Base-by-base conservation (phyloP, 2,329 filamentous ascomycete genomes). In the Aschersonia sp. region DNA sequence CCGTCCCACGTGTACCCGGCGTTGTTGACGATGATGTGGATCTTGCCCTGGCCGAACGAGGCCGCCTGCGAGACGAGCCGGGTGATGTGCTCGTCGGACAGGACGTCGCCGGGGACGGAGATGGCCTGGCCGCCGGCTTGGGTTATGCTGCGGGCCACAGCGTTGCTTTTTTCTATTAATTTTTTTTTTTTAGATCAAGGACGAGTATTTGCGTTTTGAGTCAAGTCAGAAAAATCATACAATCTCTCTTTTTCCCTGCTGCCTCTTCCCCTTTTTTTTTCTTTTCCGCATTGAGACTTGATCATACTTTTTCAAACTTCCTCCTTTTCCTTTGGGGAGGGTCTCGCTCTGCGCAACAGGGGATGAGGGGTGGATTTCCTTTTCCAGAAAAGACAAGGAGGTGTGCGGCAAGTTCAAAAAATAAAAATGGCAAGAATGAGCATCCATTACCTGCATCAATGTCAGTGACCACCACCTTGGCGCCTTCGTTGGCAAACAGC, bases 1-100 rank as follows among this genome's bases (percentile, higher is more conserved):
- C 83, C 88, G 63, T 95, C 88, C 86, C 87, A 94, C 1, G 88
- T 94, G 67, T 87, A 94, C 42, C 87, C 87, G 1, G 87, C 88
- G 62, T 94, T 94, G 67, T 94, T 94, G 50, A 94, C 85, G 49
- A 94, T 83, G 61, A 92, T 84, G 64, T 94, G 84, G 52, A 95
- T 88, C 71, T 94, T 94, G 58, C 87, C 87, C 53, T 75, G 70
- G 50, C 88, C 88, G 60, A 94, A 94, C 44, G 81, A 82, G 1
- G 85, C 87, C 0, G 87, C 75, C 58, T 80, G 78, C 60, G 80
- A 71, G 30, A 94, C 79, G n/a, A 94, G 75, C 8, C 72, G 68
- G 51, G 78, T 72, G 60, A 89, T 74, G 64, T 92, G 90, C 22
- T 71, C 67, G 44, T 78, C 70, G 60, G 86, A 75, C 29, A 87